These are phyloP conservation scores for Inga leiocalycina DNA, from an alignment of 306 rosid genomes.

Conservation along the genomic window DNA sequence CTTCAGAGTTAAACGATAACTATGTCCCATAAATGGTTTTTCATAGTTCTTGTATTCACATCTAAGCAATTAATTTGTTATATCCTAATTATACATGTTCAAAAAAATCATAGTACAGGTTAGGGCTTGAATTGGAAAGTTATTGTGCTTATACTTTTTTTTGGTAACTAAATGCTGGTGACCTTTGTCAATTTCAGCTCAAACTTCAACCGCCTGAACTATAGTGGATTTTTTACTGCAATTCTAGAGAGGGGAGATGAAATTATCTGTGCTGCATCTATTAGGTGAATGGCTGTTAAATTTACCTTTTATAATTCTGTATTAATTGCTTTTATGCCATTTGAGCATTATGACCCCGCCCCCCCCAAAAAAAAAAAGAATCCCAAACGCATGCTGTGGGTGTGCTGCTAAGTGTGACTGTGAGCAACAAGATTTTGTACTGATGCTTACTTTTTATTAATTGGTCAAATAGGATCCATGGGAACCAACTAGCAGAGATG, in stretches of 20 bases:
- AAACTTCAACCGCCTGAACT: conserved; percentile 64
- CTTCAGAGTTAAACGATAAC: not conserved
- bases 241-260: conserved; percentile 74
- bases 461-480: conserved; percentile 63
- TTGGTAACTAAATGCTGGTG: not conserved
- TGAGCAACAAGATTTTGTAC: not conserved
- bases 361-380: no score
- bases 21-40: not conserved
- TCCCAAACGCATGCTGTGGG: not conserved
- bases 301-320: not conserved
- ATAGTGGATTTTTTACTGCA: conserved; percentile 64
- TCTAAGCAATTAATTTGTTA: not conserved
- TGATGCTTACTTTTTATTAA: conserved; percentile 28
- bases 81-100: not conserved
- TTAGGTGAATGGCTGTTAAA: conserved; percentile 51
- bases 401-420: not conserved
- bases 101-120: not conserved
- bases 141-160: not conserved
- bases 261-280: conserved; percentile 60
- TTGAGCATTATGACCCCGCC: not conserved
- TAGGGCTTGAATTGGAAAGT: not conserved
- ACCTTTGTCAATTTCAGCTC: conserved; percentile 53
- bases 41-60: not conserved
- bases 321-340: not conserved
- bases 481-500: conserved; percentile 74